These are phyloP conservation scores for Termitomyces heimii DNA, from an alignment of 768 basidiomycete species.

Conservation along the genomic window DNA sequence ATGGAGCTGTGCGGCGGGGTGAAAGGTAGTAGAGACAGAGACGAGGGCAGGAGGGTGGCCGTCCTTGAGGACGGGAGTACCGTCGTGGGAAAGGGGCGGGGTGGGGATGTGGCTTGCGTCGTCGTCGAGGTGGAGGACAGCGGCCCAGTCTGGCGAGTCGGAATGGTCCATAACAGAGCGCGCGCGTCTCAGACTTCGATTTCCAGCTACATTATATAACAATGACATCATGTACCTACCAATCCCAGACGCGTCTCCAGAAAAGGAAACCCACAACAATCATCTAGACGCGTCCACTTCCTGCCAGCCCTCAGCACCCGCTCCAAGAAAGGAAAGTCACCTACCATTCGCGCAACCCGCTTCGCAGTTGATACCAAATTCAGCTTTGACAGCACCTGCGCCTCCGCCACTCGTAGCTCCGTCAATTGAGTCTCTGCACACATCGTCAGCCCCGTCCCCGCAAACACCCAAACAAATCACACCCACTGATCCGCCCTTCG, in stretches of 20 bases:
- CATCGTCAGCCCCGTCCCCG: too few relatives aligned
- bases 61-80: constrained; percentile 14
- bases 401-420: constrained; percentile 75
- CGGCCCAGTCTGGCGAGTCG: constrained; percentile 16
- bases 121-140: constrained; percentile 39
- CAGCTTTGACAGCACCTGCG: constrained; percentile 73
- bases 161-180: constrained; percentile 32
- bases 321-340: constrained; percentile 14
- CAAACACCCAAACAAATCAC: too few relatives aligned
- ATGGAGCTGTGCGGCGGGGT: constrained; percentile 58
- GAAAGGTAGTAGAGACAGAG: constrained; percentile 81
- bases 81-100: constrained; percentile 45
- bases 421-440: too few relatives aligned
- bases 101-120: constrained; percentile 54
- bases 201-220: constrained; percentile 8
- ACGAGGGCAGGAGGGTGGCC: constrained; percentile 43
- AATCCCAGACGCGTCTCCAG: too few relatives aligned
- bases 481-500: constrained; percentile 82
- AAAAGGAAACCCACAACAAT: too few relatives aligned
- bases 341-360: constrained; percentile 88
- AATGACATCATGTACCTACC: constrained; percentile 12
- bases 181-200: neutral
- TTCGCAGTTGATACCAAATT: constrained; percentile 92
- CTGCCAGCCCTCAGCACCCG: constrained; percentile 27
- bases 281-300: constrained; percentile 82